Base-by-base conservation (phyloP, 1,284 basidiomycete species). In the Kalmanozyma brasiliensis region DNA sequence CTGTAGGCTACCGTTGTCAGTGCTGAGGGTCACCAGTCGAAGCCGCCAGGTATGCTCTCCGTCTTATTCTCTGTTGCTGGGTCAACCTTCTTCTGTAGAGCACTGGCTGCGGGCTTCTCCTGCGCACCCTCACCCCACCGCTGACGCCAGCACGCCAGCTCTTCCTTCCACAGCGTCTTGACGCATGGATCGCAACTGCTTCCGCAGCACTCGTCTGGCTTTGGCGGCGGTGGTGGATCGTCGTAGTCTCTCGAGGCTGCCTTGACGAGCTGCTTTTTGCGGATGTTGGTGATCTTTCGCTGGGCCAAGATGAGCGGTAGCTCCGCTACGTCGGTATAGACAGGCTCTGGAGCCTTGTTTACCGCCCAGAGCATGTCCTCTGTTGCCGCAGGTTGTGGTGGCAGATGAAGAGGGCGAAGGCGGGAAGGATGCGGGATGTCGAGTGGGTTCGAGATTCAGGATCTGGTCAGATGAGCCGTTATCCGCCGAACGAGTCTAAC, bases 151-250 rank as follows among this genome's bases (percentile, higher is more conserved):
- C 61, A 68, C 5, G 19, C 48, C 6, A 70, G 46, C 49, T 76
- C 74, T 29, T 75, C 73, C 43, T 58, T 67, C 69, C 73, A 75
- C 1, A 76, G 72, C 19, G 58, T 59, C 49, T 72, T 71, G n/a
- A 76, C 74, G 49, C 74, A 76, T 0, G 74, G 74, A 14, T 63
- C 53, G 41, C 74, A 76, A 42, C 52, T 53, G 46, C 65, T 69
- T 0, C 69, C 74, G 30, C 74, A 76, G 42, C 74, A 76, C 32
- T 76, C 74, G 55, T 66, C 62, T 10, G 68, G 65, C 16, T 67
- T 64, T 3, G 73, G 74, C 4, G 65, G 68, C 0, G 73, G 74
- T 6, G 74, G 74, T 8, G 74, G 74, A 26, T 57, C 56, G 53
- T 75, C 57, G 34, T 46, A 55, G 19, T 47, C 35, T 8, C 74